phyloP scores from a whole-genome alignment of 2,329 filamentous ascomycete genomes.

The Alternaria conjuncta region DNA sequence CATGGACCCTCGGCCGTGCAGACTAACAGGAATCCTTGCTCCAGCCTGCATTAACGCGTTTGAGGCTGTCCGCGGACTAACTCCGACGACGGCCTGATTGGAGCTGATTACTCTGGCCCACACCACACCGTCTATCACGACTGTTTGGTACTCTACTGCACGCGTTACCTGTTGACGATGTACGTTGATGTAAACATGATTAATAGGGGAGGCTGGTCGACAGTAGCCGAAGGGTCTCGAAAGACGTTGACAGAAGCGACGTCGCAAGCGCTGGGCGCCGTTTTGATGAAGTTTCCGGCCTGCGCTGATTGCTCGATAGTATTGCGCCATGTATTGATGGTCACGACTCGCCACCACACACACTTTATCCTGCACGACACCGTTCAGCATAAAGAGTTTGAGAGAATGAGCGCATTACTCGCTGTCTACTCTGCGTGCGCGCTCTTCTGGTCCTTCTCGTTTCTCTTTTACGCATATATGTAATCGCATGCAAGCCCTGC shows the following conservation, averaged over 20 bases:
- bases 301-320: background rate
- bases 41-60: constrained; percentile 13
- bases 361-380: constrained; percentile 3
- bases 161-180: background rate
- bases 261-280: background rate
- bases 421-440: background rate
- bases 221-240: background rate
- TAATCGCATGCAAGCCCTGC: background rate
- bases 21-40: background rate
- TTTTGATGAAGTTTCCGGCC: background rate
- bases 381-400: background rate
- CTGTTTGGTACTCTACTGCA: constrained; percentile 17
- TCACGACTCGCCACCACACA: constrained; percentile 7
- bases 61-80: constrained; percentile 1
- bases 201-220: background rate
- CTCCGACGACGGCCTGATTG: background rate
- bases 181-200: constrained; percentile 5
- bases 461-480: background rate
- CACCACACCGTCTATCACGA: constrained; percentile 9
- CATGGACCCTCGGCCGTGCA: constrained; percentile 6
- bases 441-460: background rate
- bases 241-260: background rate
- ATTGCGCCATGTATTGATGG: constrained; percentile 14
- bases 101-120: background rate
- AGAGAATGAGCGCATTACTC: constrained; percentile 8